Conservation (phyloP, 202 grass and related monocot genomes). For the Brachypodium distachyon region DNA sequence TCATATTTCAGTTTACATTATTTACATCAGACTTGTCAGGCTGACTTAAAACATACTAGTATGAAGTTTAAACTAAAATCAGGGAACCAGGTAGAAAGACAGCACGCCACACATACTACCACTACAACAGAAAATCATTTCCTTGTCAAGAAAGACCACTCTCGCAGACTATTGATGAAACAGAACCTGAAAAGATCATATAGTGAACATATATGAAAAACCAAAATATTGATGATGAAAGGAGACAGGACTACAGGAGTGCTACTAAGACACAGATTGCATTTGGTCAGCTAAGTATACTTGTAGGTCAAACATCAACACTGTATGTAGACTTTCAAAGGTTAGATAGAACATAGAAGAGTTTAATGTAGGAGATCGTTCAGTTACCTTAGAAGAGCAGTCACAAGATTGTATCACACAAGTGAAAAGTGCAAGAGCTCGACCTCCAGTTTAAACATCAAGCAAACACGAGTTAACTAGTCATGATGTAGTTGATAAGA, state of each 20-base stretch:
- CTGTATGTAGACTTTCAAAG: neutral
- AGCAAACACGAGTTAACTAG: neutral
- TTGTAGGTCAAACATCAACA: neutral
- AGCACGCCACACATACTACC: constrained; percentile 5
- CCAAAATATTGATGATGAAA: neutral
- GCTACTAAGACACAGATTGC: neutral
- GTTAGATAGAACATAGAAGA: neutral
- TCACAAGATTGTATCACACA: neutral
- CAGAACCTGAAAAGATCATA: constrained; percentile 9
- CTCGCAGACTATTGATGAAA: neutral
- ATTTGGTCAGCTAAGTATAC: neutral
- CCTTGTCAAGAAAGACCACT: constrained; percentile 3
- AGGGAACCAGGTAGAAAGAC: neutral
- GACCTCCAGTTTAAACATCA: neutral
- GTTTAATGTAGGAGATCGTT: neutral
- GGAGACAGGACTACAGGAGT: neutral
- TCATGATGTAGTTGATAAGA: neutral
- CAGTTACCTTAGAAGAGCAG: neutral
- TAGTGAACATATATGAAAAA: neutral
- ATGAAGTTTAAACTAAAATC: neutral
- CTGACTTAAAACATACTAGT: neutral
- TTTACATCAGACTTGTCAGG: neutral
- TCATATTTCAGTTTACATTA: neutral
- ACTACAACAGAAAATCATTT: constrained; percentile 10
- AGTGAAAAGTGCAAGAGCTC: neutral